These are phyloP conservation scores for Vinca minor DNA, from an alignment of 257 asterid genomes.

Conservation along the genomic window DNA sequence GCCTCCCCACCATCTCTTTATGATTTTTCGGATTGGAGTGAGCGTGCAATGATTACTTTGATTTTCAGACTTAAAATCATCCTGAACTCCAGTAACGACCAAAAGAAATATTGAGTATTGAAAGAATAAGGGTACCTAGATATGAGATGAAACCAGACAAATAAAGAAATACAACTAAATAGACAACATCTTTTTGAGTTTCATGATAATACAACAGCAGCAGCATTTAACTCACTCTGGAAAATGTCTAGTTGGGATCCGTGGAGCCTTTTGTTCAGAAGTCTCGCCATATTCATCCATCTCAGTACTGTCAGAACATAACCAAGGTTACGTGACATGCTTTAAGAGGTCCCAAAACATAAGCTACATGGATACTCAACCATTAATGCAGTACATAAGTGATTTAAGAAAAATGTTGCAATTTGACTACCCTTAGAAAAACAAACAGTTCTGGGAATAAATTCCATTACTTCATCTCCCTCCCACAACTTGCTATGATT, in stretches of 20 bases:
- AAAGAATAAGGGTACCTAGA: too few relatives aligned
- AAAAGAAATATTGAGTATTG: too few relatives aligned
- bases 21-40: too few relatives aligned
- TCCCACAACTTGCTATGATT: neutral
- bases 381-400: neutral
- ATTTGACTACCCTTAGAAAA: neutral
- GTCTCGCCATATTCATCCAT: slow-evolving; percentile 23
- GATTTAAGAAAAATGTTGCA: neutral
- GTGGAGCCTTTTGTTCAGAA: slow-evolving; percentile 24
- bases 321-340: slow-evolving; percentile 17
- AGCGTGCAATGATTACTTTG: too few relatives aligned
- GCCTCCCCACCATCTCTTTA: too few relatives aligned
- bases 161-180: neutral
- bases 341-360: slow-evolving; percentile 4
- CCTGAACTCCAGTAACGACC: too few relatives aligned
- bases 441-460: neutral
- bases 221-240: slow-evolving; percentile 51
- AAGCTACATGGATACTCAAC: neutral
- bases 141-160: too few relatives aligned
- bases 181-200: neutral
- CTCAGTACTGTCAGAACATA: slow-evolving; percentile 36
- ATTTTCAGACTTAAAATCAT: neutral
- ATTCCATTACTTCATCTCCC: neutral
- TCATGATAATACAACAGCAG: slow-evolving; percentile 1
- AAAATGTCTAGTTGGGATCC: slow-evolving; percentile 36